Base-by-base conservation (phyloP, 2,329 filamentous ascomycete genomes). In the Trichophaea hybrida region DNA sequence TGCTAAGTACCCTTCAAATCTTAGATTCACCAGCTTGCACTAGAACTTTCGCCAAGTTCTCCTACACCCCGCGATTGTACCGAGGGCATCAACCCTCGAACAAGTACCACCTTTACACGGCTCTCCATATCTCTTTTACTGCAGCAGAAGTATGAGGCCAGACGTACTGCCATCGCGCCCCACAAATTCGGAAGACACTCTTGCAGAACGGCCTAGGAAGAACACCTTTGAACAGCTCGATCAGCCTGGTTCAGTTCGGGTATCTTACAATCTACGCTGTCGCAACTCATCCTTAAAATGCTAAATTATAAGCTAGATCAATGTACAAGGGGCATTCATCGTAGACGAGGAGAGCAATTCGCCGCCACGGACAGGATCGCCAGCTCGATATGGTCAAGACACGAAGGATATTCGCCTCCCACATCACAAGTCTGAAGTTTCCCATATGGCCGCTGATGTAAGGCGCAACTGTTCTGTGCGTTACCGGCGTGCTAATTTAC, bases 371-470 rank as follows among this genome's bases (percentile, higher is more conserved):
- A 72, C 71, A 59, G 72, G 73, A 55, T 67, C 63, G 76, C 77
- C 62, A 72, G 75, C 66, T 72, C 78, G 68, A 72, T 78, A 81
- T 59, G 76, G 81, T 65, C 80, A 83, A 72, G 88, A 94, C 72
- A 89, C 87, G 59, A 89, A 88, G 70, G 93, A 96, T 71, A 98
- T 98, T 68, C 80, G 93, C n/a, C 76, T 98, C 61, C 93, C 93
- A 33, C 93, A 97, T 73, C 93, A 98, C 73, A 95, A 88, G 10
- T 86, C 86, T 8, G 84, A 95, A 6, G 91, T 98, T 67, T 96
- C 89, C 75, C 93, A 98, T 76, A 88, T 98, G 68, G 93, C 93
- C 57, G 85, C 96, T 62, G 93, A 98, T 78, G 89, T 94, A 78
- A 74, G 85, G 77, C 34, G 12, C 13, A 34, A 38, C 44, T 49